Evolutionary conservation across 2,329 filamentous ascomycete genomes (phyloP), one percentile per base, ranked within the genome.

Genomic region (Xylariales sp.): DNA sequence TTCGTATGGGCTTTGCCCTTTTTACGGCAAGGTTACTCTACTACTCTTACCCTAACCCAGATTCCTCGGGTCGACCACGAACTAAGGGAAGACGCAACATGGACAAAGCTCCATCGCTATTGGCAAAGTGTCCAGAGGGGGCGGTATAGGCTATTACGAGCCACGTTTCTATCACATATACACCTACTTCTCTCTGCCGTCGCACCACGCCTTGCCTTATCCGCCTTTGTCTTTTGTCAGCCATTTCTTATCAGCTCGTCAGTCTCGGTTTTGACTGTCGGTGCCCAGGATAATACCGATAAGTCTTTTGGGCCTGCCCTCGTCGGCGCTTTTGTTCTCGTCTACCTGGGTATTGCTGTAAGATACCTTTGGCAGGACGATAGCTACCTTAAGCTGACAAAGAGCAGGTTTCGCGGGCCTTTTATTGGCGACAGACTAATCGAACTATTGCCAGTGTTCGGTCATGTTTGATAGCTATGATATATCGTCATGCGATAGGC

Each of bases 301-400:
- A 18, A 21, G 12, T 19, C 18, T 10, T 35, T 19, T 35, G 32
- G n/a, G 9, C 32, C 3, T 16, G 12, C 32, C 3, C 32, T 35
- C 19, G 18, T 35, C 9, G 32, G 32, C 21, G 32, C 32, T 21
- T 35, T 19, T 35, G 19, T 35, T 19, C 15, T 35, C 3, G 32
- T 35, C 19, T 35, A 35, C 32, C 32, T 35, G 11, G 15, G 19
- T 10, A 35, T 35, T 35, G 32, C 32, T 18, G 32, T 35, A 3
- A 18, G 32, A 6, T 19, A 18, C 14, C 32, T 35, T 10, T 18
- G 9, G n/a, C 9, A 19, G 2, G 21, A 32, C 15, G 7, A 5
- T 11, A 19, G 12, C 11, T 18, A 8, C 11, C 9, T 10, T 35
- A 21, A 21, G 9, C 16, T 10, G 25, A 21, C 12, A 5, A 35